Evolutionary conservation across 345 rosid genomes (phyloP), one percentile per base, ranked within the genome.

Genomic region (Eucalyptus globulus): DNA sequence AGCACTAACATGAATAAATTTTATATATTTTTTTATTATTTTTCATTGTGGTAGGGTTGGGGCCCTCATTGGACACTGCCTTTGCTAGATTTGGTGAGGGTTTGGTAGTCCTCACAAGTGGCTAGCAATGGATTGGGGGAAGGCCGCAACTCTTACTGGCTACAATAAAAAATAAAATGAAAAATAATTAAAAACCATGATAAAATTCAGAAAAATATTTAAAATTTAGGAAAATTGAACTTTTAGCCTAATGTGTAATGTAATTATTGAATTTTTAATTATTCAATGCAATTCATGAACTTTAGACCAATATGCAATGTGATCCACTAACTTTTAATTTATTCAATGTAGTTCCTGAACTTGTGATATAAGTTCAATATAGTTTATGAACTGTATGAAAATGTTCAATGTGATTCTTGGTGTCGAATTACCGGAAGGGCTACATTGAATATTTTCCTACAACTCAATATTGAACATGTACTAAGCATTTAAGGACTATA

Each of bases 301-400:
- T 53, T 53, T 53, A 53, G 1, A 53, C 9, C 2, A 53, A 53
- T 53, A 4, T 17, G 22, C 1, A 19, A 53, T 19, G 2, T 53
- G 1, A 19, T 53, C 4, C 10, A 1, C 14, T 0, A 49, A 14
- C 3, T 49, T 49, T 49, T 49, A 49, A 49, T 49, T 5, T 49
- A 49, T 51, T 51, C 1, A 17, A 51, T 17, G 0, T 17, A 51
- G 0, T 51, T 0, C 0, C 0, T 51, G 2, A 0, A 51, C 24
- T 7, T 53, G 17, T 53, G 4, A 0, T 19, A 53, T 8, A 19
- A 1, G 0, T 53, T 53, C 0, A 19, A 53, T 53, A 53, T 1
- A 53, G 1, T 53, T 53, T 53, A 0, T 8, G 2, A 19, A 53
- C 1, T 53, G 1, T 3, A 53, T 53, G 0, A 3, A 53, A 53